These are phyloP conservation scores for Tylopilus orsonianus DNA, from an alignment of 1,284 basidiomycete species.

Conservation along the genomic window DNA sequence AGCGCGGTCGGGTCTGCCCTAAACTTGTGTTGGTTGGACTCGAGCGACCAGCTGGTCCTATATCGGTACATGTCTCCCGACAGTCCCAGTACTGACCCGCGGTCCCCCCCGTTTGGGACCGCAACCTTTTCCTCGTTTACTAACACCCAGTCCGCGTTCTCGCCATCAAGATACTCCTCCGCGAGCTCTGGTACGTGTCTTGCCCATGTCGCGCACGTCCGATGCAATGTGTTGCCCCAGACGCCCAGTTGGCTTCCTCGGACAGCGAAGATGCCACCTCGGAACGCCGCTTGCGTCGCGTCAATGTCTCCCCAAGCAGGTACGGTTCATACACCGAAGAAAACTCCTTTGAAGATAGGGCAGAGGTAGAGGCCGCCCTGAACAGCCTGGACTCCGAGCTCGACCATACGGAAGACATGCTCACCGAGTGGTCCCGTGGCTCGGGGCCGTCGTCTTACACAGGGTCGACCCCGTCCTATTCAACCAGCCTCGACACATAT, in stretches of 20 bases:
- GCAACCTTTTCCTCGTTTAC: conserved; percentile 50
- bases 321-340: conserved; percentile 43
- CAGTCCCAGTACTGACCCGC: no score
- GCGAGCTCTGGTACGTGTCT: conserved; percentile 37
- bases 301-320: conserved; percentile 41
- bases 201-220: background rate
- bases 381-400: conserved; percentile 65
- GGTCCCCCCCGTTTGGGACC: conserved; percentile 50
- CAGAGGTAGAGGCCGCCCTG: conserved; percentile 67
- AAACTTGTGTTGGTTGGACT: conserved; percentile 29
- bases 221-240: conserved; percentile 19
- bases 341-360: conserved; percentile 44
- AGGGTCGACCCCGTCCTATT: conserved; percentile 31
- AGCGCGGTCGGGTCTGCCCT: conserved; percentile 36
- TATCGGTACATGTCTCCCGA: no score
- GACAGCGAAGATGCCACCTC: conserved; percentile 41
- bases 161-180: conserved; percentile 45
- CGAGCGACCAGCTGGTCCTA: no score
- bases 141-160: conserved; percentile 41
- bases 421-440: conserved; percentile 55
- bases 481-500: conserved; percentile 35
- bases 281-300: conserved; percentile 40
- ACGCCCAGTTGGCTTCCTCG: conserved; percentile 36
- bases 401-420: conserved; percentile 57
- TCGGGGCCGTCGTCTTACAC: conserved; percentile 41